Conservation (phyloP, 257 asterid species). For the Salvia miltiorrhiza region DNA sequence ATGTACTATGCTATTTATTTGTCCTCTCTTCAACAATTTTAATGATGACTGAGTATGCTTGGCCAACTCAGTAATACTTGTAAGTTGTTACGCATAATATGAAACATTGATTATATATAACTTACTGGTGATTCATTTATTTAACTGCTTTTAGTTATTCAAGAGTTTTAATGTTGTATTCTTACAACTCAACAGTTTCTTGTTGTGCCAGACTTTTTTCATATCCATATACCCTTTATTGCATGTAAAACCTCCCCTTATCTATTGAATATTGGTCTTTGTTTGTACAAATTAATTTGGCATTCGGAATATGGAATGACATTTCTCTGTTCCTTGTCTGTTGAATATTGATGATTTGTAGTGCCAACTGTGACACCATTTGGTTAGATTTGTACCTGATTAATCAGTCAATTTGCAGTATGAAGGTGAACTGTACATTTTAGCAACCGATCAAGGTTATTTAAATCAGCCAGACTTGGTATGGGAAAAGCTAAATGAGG, state of each 20-base stretch:
- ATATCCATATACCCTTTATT: neutral
- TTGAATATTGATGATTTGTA: constrained; percentile 1
- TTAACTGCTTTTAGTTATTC: neutral
- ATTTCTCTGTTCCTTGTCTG: neutral
- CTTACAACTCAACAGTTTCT: neutral
- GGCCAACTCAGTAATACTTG: neutral
- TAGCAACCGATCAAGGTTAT: constrained; percentile 92
- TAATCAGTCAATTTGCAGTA: constrained; percentile 53
- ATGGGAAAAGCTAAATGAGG: constrained; percentile 99
- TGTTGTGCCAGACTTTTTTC: neutral
- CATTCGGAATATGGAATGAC: neutral
- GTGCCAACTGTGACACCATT: constrained; percentile 13
- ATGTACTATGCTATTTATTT: neutral
- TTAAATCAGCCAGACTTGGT: constrained; percentile 85
- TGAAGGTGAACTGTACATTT: constrained; percentile 84
- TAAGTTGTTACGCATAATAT: neutral
- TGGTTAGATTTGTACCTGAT: constrained; percentile 25
- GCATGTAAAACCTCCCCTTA: no score
- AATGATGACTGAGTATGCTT: constrained; percentile 9
- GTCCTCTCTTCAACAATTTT: neutral
- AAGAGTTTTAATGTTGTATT: neutral
- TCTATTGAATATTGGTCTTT: no score
- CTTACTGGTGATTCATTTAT: neutral
- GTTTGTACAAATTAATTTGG: neutral
- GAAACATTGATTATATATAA: neutral